Base-by-base conservation (phyloP, 768 basidiomycete species). In the Basidioascus undulatus region DNA sequence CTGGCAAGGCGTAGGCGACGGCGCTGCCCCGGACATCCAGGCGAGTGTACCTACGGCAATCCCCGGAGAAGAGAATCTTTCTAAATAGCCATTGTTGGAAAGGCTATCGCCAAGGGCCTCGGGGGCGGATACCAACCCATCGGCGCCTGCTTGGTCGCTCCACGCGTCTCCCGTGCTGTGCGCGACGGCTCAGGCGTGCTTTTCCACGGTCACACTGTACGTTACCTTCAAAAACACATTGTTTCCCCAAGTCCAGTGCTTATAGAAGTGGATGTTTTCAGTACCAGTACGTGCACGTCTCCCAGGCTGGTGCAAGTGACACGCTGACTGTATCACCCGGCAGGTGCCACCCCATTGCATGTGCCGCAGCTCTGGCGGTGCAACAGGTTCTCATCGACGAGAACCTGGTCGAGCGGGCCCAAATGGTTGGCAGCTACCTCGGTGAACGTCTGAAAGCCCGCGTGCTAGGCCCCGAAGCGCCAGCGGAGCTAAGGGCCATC, bases 61-160 rank as follows among this genome's bases (percentile, higher is more conserved):
- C n/a, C n/a, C n/a, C n/a, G n/a, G n/a, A n/a, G n/a, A n/a, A n/a
- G n/a, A n/a, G n/a, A n/a, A n/a, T n/a, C n/a, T n/a, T n/a, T n/a
- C n/a, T n/a, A n/a, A n/a, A n/a, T n/a, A n/a, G n/a, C n/a, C n/a
- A n/a, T n/a, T n/a, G n/a, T n/a, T n/a, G n/a, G n/a, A n/a, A n/a
- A n/a, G n/a, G n/a, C n/a, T n/a, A 65, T 86, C 24, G 84, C 82
- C 1, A 87, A 89, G 56, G 81, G 83, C 12, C 68, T 87, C 6
- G 82, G 80, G 36, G 83, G 81, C 58, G 83, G 83, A 72, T 80
- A 55, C 49, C 67, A 53, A 6, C 30, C 76, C 26, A 79, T 89
- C 43, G 80, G 79, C 19, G 84, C 81, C 0, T 64, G 82, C 8
- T 66, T 87, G 34, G 66, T 87, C 54, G 75, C 71, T 21, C 67